phyloP scores from a whole-genome alignment of 768 basidiomycete genomes.

The Psilocybe tampanensis region DNA sequence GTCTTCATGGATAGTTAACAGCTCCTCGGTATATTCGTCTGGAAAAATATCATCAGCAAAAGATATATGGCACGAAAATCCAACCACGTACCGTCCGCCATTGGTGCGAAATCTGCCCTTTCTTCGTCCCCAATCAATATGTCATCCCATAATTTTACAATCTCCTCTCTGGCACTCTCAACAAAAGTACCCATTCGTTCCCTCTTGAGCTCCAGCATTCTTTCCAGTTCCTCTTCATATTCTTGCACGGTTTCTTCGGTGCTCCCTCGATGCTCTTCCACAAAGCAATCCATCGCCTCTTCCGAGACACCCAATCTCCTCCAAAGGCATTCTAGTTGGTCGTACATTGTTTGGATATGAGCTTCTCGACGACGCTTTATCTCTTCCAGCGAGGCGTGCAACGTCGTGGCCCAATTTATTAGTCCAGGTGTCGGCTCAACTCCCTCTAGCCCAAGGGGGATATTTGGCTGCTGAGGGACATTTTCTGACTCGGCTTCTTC shows the following conservation, averaged over 20 bases:
- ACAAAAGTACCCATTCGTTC: slow-evolving; percentile 89
- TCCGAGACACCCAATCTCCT: slow-evolving; percentile 80
- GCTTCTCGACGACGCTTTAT: slow-evolving; percentile 75
- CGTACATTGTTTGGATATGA: slow-evolving; percentile 92
- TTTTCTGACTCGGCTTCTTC: slow-evolving; percentile 60
- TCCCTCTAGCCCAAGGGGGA: slow-evolving; percentile 62
- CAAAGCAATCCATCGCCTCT: slow-evolving; percentile 87
- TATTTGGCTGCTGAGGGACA: slow-evolving; percentile 35
- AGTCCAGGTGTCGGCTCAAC: slow-evolving; percentile 80
- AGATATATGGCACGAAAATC: not conserved
- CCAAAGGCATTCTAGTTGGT: slow-evolving; percentile 92
- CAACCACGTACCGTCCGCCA: slow-evolving; percentile 69
- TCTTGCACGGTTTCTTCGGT: slow-evolving; percentile 75
- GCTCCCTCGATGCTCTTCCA: slow-evolving; percentile 83
- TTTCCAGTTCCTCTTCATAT: slow-evolving; percentile 88
- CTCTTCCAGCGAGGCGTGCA: slow-evolving; percentile 64
- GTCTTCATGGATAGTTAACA: slow-evolving; percentile 81
- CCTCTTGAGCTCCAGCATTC: slow-evolving; percentile 88
- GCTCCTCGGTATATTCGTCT: slow-evolving; percentile 91
- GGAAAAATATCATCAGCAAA: slow-evolving; percentile 11
- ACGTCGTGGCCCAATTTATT: slow-evolving; percentile 67
- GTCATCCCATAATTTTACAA: slow-evolving; percentile 81
- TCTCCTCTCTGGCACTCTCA: slow-evolving; percentile 77
- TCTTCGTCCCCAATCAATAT: slow-evolving; percentile 87
- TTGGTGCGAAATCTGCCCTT: slow-evolving; percentile 76